Base-by-base conservation (phyloP, 2,329 filamentous ascomycete species). In the Gremmenia infestans region DNA sequence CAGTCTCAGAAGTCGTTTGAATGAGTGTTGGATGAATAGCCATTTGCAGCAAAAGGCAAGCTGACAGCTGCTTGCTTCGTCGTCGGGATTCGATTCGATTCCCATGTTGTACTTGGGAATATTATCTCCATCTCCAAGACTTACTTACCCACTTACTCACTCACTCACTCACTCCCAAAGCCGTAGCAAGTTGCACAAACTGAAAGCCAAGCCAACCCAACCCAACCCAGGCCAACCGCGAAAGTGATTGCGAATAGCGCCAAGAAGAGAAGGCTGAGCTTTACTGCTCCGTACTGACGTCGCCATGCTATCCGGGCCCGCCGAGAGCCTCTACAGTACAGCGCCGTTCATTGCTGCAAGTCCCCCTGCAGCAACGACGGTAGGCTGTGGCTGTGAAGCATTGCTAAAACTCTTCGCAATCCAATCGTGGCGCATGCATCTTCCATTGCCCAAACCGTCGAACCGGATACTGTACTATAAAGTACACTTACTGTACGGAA, bases 241-340 rank as follows among this genome's bases (percentile, higher is more conserved):
- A 25, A 25, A 7, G 7, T 9, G 28, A 32, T 32, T 32, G 28
- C 28, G 28, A 32, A 9, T 32, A 32, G 6, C 7, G 28, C 28
- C 28, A 32, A 32, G 28, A 8, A 32, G 28, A 32, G 28, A 57
- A 55, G 55, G 55, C 58, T 57, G 49, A 57, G 53, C 53, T 19
- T 17, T 17, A 7, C 5, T 40, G 19, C 8, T 9, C 8, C 7
- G 7, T 32, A 42, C 32, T 57, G 54, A 59, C 56, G 50, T 59
- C 45, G 52, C 17, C n/a, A 46, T 56, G 43, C 23, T 48, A 32
- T 37, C 50, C 57, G 57, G 57, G 40, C 35, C 23, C 54, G 50
- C 58, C 58, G 58, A 57, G 50, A 45, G 50, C 35, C 36, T 50
- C 49, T 53, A 28, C 25, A 19, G 19, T 53, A 28, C 25, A 19